Base-by-base conservation (phyloP, 1,139 yeast genomes). In the Geotrichum reessii region DNA sequence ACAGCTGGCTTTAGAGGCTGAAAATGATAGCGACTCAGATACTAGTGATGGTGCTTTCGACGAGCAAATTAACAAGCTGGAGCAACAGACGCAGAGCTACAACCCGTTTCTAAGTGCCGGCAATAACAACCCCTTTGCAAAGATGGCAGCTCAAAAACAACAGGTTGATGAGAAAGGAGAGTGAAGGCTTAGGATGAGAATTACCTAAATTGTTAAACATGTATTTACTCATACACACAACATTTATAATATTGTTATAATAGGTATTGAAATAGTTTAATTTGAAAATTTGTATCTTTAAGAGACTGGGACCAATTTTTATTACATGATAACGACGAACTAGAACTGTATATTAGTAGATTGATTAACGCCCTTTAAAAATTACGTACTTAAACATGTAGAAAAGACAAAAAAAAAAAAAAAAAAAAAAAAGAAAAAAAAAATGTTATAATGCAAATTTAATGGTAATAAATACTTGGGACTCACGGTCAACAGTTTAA, bases 81-180 rank as follows among this genome's bases (percentile, higher is more conserved):
- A 47, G 44, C 51, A 42, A 6, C 28, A 49, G 11, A 37, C 53
- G 9, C 27, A 57, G 17, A 69, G 67, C 44, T 63, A 71, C 40
- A 74, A 72, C 62, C 75, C 78, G 28, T 78, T 79, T 67, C 78
- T 71, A 74, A 51, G 33, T 14, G 37, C 47, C 7, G 37, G 22
- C 12, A 52, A 56, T 31, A 51, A 47, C 24, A 54, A 54, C 17
- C 57, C 57, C 4, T 54, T 54, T 40, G 51, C 51, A 2, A 37
- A 37, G 8, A 37, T 37, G 44, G 44, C 44, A 9, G 44, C 44
- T 8, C 44, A 37, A 19, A 4, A 37, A 12, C 44, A 12, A 19
- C 42, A 37, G 44, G 17, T n/a, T 17, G 44, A 37, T 17, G 21
- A 37, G 44, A 37, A 37, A 33, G 42, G 42, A n/a, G 4, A 17